Evolutionary conservation across 345 rosid genomes (phyloP).

Genomic region (Physaria fendleri): DNA sequence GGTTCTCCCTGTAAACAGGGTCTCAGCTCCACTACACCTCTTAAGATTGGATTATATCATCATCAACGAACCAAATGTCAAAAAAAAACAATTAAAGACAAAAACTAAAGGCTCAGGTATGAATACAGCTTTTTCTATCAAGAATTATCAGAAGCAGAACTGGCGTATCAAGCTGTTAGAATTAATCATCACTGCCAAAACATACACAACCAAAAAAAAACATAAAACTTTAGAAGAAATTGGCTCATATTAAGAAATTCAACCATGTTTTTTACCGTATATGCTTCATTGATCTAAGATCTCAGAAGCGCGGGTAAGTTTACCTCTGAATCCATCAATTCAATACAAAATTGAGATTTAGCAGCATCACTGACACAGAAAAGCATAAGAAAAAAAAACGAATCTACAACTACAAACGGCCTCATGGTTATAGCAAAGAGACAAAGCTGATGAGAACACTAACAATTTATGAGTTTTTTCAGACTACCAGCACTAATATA

Average conservation of each 20-base stretch:
- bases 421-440: neutral
- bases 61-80: neutral
- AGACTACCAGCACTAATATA: slow-evolving; percentile 21
- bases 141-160: slow-evolving; percentile 92
- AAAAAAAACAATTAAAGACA: too few relatives aligned
- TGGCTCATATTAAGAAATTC: too few relatives aligned
- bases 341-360: too few relatives aligned
- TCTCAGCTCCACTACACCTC: slow-evolving; percentile 27
- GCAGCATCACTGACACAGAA: slow-evolving; percentile 28
- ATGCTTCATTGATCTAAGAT: too few relatives aligned
- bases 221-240: too few relatives aligned
- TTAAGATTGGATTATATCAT: slow-evolving; percentile 4
- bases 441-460: slow-evolving; percentile 24
- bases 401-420: slow-evolving; percentile 73
- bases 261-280: too few relatives aligned
- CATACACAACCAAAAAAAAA: too few relatives aligned
- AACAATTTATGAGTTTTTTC: slow-evolving; percentile 13
- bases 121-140: slow-evolving; percentile 72
- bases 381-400: slow-evolving; percentile 16
- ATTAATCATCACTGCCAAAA: slow-evolving; percentile 44
- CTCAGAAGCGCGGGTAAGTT: too few relatives aligned
- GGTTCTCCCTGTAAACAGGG: slow-evolving; percentile 46
- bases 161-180: slow-evolving; percentile 64
- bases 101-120: slow-evolving; percentile 39
- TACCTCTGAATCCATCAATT: too few relatives aligned